Evolutionary conservation across 352 stramenopile species (phyloP).

Genomic region (Pythium vanterpoolii): DNA sequence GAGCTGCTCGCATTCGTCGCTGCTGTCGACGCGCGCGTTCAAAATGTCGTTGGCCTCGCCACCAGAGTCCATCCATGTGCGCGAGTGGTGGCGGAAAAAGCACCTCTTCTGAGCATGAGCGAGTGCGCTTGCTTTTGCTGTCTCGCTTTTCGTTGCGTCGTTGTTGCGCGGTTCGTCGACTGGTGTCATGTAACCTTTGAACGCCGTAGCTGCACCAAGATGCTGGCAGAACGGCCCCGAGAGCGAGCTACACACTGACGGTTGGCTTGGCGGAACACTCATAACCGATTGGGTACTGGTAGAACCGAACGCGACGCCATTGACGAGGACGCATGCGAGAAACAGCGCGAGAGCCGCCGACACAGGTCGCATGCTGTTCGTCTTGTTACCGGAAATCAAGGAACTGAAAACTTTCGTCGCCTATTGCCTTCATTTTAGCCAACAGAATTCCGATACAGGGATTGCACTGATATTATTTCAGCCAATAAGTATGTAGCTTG

Average conservation of each 20-base stretch:
- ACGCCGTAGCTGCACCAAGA: slow-evolving; percentile 32
- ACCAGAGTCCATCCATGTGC: slow-evolving; percentile 69
- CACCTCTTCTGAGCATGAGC: slow-evolving; percentile 31
- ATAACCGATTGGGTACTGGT: background rate
- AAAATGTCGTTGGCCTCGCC: slow-evolving; percentile 61
- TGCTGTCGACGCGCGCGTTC: slow-evolving; percentile 43
- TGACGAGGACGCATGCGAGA: background rate
- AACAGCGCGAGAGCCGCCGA: background rate
- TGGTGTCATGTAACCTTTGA: slow-evolving; percentile 58
- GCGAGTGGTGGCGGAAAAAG: slow-evolving; percentile 63
- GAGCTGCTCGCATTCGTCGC: slow-evolving; percentile 63
- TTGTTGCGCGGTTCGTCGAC: slow-evolving; percentile 24
- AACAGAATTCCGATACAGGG: background rate
- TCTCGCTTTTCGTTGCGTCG: background rate
- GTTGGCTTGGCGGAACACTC: background rate
- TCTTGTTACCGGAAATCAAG: background rate
- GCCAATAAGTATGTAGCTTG: slow-evolving; percentile 1
- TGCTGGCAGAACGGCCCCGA: slow-evolving; percentile 58
- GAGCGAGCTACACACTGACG: slow-evolving; percentile 54
- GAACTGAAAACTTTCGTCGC: background rate
- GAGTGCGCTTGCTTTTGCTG: background rate
- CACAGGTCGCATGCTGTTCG: background rate
- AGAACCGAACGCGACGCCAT: background rate
- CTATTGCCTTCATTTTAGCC: background rate
- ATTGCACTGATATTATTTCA: slow-evolving; percentile 9